Evolutionary conservation across 176 grass and related monocot species (phyloP).

Genomic region (Neostapfia colusana): DNA sequence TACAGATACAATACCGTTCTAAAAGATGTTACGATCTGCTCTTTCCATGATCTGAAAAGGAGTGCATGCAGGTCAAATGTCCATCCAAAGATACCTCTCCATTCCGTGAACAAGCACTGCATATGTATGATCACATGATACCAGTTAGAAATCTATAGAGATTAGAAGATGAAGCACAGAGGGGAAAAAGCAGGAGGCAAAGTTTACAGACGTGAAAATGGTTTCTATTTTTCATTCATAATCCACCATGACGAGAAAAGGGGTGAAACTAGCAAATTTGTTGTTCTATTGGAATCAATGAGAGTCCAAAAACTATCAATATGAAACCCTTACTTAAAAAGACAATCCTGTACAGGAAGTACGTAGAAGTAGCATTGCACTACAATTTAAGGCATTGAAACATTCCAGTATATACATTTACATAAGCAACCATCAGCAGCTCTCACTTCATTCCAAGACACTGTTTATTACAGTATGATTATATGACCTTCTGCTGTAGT

Average conservation of each 20-base stretch:
- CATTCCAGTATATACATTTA: neutral
- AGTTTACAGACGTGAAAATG: neutral
- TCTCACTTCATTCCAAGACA: neutral
- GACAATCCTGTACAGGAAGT: neutral
- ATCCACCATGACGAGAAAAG: neutral
- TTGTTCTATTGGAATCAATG: neutral
- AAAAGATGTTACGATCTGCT: conserved; percentile 61
- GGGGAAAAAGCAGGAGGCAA: neutral
- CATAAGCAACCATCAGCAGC: neutral
- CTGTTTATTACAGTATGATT: neutral
- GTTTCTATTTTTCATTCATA: neutral
- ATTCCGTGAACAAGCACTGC: conserved; percentile 88
- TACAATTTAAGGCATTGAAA: neutral
- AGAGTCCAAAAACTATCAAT: neutral
- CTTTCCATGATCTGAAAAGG: conserved; percentile 77
- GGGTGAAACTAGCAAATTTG: neutral
- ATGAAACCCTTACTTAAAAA: neutral
- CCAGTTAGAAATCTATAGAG: conserved; percentile 27
- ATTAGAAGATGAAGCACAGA: conserved; percentile 16
- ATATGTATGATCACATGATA: conserved; percentile 39
- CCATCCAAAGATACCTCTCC: conserved; percentile 91
- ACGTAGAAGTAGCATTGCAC: neutral
- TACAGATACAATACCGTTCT: conserved; percentile 59
- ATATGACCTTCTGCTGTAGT: neutral
- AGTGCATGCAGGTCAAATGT: conserved; percentile 88